A percentile compares a stretch with the other conserved stretches of the same genome.
phyloP scores from a whole-genome alignment of 129 eudicot species.

The Tagetes erecta region DNA sequence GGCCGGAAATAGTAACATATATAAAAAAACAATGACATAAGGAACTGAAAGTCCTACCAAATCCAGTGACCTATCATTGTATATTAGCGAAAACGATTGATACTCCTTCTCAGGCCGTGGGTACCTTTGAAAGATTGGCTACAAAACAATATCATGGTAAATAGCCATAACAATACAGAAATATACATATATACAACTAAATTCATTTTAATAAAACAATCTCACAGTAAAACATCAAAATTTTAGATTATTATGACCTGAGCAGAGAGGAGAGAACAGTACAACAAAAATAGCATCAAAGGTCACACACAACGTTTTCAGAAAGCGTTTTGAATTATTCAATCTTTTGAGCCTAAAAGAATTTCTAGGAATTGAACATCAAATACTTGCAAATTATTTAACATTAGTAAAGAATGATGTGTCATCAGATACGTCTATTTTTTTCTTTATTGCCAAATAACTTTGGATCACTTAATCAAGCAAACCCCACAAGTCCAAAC shows the following conservation, averaged over 20 bases:
- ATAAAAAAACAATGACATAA: conserved; percentile 9
- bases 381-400: neutral
- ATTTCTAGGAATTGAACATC: conserved; percentile 1
- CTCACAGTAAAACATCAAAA: neutral
- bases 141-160: conserved; percentile 25
- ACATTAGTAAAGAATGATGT: neutral
- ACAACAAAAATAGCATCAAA: conserved; percentile 2
- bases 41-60: conserved; percentile 53
- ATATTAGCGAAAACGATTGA: conserved; percentile 94
- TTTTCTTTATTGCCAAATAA: neutral
- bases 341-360: conserved; percentile 15
- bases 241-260: conserved; percentile 8
- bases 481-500: neutral
- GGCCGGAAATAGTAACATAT: conserved; percentile 19
- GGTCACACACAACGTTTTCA: neutral
- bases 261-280: neutral
- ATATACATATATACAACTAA: conserved; percentile 6
- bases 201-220: conserved; percentile 6
- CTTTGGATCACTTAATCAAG: conserved; percentile 3
- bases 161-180: conserved; percentile 3
- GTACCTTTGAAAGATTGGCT: conserved; percentile 94
- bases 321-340: neutral
- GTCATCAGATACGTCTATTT: neutral
- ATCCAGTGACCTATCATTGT: conserved; percentile 84
- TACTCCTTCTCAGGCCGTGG: conserved; percentile 99